These are phyloP conservation scores for Triticum urartu DNA, from an alignment of 176 grass and related monocot genomes.

Conservation along the genomic window DNA sequence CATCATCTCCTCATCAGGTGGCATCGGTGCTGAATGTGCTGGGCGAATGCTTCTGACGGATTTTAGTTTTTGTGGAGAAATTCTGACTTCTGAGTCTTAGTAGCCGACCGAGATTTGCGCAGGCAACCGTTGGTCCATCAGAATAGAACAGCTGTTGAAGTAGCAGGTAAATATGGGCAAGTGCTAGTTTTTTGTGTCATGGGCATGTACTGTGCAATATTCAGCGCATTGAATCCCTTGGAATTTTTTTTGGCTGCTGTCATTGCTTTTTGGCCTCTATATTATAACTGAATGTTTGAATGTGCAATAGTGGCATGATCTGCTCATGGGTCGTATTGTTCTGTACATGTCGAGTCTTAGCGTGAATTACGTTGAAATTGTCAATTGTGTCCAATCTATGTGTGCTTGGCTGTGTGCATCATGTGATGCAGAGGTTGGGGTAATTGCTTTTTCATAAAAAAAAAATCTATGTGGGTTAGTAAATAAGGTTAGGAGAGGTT, in stretches of 20 bases:
- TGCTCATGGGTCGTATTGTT: not conserved
- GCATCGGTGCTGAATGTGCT: constrained; percentile 7
- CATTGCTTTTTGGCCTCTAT: not conserved
- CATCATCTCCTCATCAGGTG: not conserved
- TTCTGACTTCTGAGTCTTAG: constrained; percentile 34
- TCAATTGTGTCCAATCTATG: not conserved
- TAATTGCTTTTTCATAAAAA: no score
- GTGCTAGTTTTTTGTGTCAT: constrained; percentile 6
- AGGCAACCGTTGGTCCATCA: not conserved
- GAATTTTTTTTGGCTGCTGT: not conserved
- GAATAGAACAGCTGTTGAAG: constrained; percentile 23
- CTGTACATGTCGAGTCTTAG: not conserved
- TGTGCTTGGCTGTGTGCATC: not conserved
- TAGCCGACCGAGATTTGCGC: not conserved
- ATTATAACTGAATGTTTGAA: constrained; percentile 18
- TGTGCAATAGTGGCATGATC: not conserved
- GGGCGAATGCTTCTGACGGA: not conserved
- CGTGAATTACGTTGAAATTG: not conserved
- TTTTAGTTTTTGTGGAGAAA: constrained; percentile 10
- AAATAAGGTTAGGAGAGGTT: not conserved
- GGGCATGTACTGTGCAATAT: not conserved
- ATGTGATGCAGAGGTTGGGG: no score
- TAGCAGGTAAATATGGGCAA: constrained; percentile 12
- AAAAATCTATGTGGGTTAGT: not conserved
- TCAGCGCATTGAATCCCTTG: not conserved